Evolutionary conservation across 768 basidiomycete genomes (phyloP), one percentile per base, ranked within the genome.

Genomic region (Solioccasus polychromus): DNA sequence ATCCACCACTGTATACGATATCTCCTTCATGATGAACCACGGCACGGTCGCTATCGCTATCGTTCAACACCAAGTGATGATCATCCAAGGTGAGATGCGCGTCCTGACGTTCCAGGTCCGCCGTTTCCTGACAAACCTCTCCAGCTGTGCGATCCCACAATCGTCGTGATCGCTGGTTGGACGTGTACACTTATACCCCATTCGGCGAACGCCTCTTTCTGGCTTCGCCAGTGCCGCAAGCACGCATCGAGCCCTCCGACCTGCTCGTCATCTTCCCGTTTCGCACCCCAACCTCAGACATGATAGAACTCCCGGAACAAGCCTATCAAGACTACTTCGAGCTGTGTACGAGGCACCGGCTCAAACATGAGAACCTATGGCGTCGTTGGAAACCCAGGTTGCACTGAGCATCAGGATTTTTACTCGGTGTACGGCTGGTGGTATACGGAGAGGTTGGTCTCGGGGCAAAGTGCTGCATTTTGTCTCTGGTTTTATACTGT

Each of bases 171-270:
- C 75, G 68, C 42, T 82, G 73, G 65, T 58, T 88, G 39, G 83
- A 88, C 49, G 86, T 88, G 14, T 72, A 77, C 56, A 79, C 80
- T 3, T 88, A 76, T 57, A 61, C 71, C 2, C 82, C 80, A 0
- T 83, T 88, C 48, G 82, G 80, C 34, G 76, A 79, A 43, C 74
- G 82, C 47, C 67, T 82, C 42, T 88, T 88, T 68, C 75, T 88
- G 47, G 76, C 78, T 1, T 75, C 79, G 2, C 62, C 73, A 24
- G 73, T 78, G 17, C 80, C 83, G 8, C 69, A 73, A 47, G 82
- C 83, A 2, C 83, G 86, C 62, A 85, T 87, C 50, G 58, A 74
- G 8, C 61, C 76, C 9, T 68, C 72, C 22, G 81, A 83, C 63
- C 66, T 88, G 52, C 77, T 87, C 44, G 68, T 71, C 51, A 64